Evolutionary conservation across 2,329 filamentous ascomycete species (phyloP).

Genomic region (Aspergillus sp.): DNA sequence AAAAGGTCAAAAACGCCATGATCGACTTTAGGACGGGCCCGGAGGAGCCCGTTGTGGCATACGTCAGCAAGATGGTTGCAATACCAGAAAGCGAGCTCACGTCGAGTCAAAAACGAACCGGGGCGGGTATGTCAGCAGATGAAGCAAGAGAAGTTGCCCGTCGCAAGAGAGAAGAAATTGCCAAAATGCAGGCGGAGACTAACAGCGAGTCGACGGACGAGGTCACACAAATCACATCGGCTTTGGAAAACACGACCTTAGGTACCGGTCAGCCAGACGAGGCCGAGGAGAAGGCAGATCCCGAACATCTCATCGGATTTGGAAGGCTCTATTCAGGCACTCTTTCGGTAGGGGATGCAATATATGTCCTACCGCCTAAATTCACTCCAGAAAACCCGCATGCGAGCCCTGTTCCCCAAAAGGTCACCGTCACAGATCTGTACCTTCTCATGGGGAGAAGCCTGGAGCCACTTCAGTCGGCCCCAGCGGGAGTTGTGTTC

Average conservation of each 20-base stretch:
- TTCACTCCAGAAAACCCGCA: slow-evolving; percentile 75
- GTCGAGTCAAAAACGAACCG: slow-evolving; percentile 65
- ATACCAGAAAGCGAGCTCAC: slow-evolving; percentile 86
- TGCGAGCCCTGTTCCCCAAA: slow-evolving; percentile 62
- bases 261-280: slow-evolving; percentile 42
- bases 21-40: slow-evolving; percentile 61
- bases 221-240: slow-evolving; percentile 48
- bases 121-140: slow-evolving; percentile 66
- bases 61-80: slow-evolving; percentile 97
- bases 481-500: slow-evolving; percentile 90
- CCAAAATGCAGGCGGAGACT: slow-evolving; percentile 59
- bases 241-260: slow-evolving; percentile 53
- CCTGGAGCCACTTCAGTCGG: slow-evolving; percentile 69
- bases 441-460: slow-evolving; percentile 95
- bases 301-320: slow-evolving; percentile 88
- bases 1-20: slow-evolving; percentile 68
- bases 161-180: slow-evolving; percentile 81
- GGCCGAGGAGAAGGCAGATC: slow-evolving; percentile 55
- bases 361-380: slow-evolving; percentile 89
- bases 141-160: slow-evolving; percentile 82
- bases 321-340: slow-evolving; percentile 88
- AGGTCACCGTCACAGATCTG: slow-evolving; percentile 74
- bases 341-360: slow-evolving; percentile 74
- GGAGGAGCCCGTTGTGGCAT: slow-evolving; percentile 75
- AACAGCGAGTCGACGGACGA: slow-evolving; percentile 33